Evolutionary conservation across 345 rosid genomes (phyloP), one percentile per base, ranked within the genome.

Genomic region (Jatropha curcas): DNA sequence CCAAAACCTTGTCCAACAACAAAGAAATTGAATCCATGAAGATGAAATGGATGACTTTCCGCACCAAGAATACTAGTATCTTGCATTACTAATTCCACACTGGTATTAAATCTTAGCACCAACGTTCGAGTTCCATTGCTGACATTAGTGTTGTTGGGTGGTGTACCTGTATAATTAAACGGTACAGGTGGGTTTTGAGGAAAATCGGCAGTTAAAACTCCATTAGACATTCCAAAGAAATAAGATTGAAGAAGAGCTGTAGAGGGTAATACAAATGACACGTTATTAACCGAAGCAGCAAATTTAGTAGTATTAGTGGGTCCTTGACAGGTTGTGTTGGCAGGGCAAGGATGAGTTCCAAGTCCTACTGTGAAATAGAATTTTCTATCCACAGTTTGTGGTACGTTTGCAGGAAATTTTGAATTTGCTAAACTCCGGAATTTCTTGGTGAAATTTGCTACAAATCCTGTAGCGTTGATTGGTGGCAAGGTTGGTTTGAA

Each of bases 1-100:
- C 80, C 80, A 34, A 71, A 71, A 27, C 80, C 80, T 71, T 48
- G 71, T n/a, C 80, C 80, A 51, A 77, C 76, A 17, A 77, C 72
- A 24, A 57, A 77, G 72, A 77, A 77, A 50, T 77, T 77, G 34
- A 17, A 77, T 20, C 80, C 80, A 67, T 77, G 80, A 0, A 77
- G 45, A 59, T 77, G 80, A 0, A 77, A 68, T 27, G 80, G 80
- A 46, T 77, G 80, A 33, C 75, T 77, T 48, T 77, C 80, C 1
- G 76, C 71, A 43, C 76, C 80, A 20, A 77, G 68, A 46, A 77
- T 71, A 45, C 80, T 71, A 0, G 80, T 77, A 43, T 25, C 80
- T 60, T 77, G 80, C 72, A 77, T 6, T 35, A 77, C 75, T 28
- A 77, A 0, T 59, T 77, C 76, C 72, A 77, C 80, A 25, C 80